phyloP scores from a whole-genome alignment of 2,329 filamentous ascomycete genomes.

The Hymenoscyphus scutula region DNA sequence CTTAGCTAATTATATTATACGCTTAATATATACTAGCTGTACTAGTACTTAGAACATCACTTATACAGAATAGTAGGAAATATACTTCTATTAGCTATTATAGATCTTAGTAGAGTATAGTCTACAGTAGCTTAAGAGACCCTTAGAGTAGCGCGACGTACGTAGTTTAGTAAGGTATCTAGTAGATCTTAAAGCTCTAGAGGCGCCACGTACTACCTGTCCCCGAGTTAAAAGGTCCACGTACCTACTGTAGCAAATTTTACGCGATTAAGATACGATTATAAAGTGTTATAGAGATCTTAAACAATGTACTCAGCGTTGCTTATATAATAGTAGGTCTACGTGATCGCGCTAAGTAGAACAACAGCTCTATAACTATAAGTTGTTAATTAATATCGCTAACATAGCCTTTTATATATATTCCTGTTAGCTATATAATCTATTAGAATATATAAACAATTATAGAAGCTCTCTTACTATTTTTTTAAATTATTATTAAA shows the following conservation, averaged over 20 bases:
- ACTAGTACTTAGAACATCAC: too few relatives aligned
- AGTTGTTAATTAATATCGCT: too few relatives aligned
- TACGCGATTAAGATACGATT: too few relatives aligned
- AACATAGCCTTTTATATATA: too few relatives aligned
- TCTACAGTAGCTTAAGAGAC: too few relatives aligned
- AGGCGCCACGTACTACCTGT: not conserved
- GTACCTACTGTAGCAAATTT: not conserved
- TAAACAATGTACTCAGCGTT: conserved; percentile 43
- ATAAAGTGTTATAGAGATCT: conserved; percentile 59
- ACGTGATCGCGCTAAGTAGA: not conserved
- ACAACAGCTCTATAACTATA: not conserved
- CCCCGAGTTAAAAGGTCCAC: not conserved
- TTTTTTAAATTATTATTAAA: conserved; percentile 43
- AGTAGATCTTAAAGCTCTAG: not conserved
- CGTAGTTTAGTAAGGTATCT: too few relatives aligned
- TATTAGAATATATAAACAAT: too few relatives aligned
- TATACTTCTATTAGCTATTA: too few relatives aligned
- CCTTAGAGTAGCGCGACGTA: too few relatives aligned
- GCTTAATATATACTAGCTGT: too few relatives aligned
- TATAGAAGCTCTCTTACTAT: not conserved
- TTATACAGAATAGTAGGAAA: too few relatives aligned
- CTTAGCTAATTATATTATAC: not conserved
- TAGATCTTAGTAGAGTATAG: too few relatives aligned
- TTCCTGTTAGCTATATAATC: not conserved
- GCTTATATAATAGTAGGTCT: conserved; percentile 5